These are phyloP conservation scores for Oligophagozyma castellii DNA, from an alignment of 1,139 yeast species.

Conservation along the genomic window DNA sequence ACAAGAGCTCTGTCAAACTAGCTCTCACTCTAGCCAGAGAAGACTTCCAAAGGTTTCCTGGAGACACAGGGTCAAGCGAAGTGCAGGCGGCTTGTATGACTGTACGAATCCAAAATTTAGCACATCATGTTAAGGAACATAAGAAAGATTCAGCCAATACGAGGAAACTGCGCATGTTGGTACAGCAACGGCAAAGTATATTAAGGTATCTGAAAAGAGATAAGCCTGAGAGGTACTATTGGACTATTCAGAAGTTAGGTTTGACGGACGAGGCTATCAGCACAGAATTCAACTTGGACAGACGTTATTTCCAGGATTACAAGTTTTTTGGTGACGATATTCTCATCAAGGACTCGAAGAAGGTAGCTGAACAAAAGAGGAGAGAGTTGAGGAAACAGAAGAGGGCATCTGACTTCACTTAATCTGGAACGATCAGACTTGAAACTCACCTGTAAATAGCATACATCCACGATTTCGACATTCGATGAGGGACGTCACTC, in stretches of 20 bases:
- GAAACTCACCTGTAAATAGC: no score
- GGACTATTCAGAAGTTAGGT: constrained; percentile 79
- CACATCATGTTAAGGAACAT: constrained; percentile 58
- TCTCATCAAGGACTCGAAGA: constrained; percentile 33
- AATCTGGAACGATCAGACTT: no score
- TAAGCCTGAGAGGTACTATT: constrained; percentile 69
- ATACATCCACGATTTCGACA: no score
- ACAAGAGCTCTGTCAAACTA: constrained; percentile 41
- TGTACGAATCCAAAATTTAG: constrained; percentile 62
- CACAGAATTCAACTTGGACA: constrained; percentile 73
- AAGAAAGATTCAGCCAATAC: constrained; percentile 63
- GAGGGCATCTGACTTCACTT: constrained; percentile 3
- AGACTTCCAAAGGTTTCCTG: constrained; percentile 73
- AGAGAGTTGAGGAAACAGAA: constrained; percentile 31
- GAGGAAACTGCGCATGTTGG: constrained; percentile 62
- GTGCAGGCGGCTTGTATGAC: constrained; percentile 91
- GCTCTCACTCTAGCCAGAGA: constrained; percentile 53
- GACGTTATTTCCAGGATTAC: constrained; percentile 73
- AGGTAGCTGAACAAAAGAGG: constrained; percentile 29
- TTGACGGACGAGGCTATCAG: constrained; percentile 67
- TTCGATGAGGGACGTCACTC: no score
- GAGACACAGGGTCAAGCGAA: constrained; percentile 91
- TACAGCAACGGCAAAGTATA: constrained; percentile 77
- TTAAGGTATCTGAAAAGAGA: constrained; percentile 69
- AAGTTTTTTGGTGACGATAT: constrained; percentile 60